Base-by-base conservation (phyloP, 345 rosid species). In the Trapa bicornis region DNA sequence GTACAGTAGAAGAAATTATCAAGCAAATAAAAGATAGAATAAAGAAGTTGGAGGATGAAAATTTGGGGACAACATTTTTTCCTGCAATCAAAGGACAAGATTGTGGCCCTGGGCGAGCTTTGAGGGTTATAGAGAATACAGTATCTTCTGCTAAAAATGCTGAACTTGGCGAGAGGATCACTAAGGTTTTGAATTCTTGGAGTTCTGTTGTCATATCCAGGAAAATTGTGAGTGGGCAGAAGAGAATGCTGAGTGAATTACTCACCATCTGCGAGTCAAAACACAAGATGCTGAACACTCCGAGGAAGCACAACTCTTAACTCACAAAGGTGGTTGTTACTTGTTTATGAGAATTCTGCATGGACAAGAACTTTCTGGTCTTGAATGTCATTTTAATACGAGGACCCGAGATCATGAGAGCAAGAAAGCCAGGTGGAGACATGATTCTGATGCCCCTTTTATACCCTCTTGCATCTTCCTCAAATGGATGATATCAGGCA, bases 41-140 rank as follows among this genome's bases (percentile, higher is more conserved):
- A 60, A 81, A 80, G 67, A 71, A 60, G 72, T 64, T 83, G 52
- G 96, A 89, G 76, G 87, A 82, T 78, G 85, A 74, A 61, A 75
- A 77, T 43, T 50, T 87, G 71, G 96, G 11, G 57, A 71, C 77
- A 62, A 76, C 85, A 22, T 78, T 84, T 38, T 80, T 85, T 50
- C 70, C 89, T 67, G 58, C 68, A 72, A 76, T 65, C 65, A 75
- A 75, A 29, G 87, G 47, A 56, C 74, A 64, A 11, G 81, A 70
- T 14, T 81, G 77, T 73, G 92, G 92, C 64, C 90, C 96, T 1
- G 97, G 96, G 69, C 77, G 73, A 75, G 89, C 85, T 53, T 81
- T 86, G 73, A 75, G 75, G 70, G 69, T 79, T 66, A 60, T 95
- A 66, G 87, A 83, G 75, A 82, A 70, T 65, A 42, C 72, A 61